Evolutionary conservation across 2,329 filamentous ascomycete genomes (phyloP), one percentile per base, ranked within the genome.

Genomic region (Fusarium coicis): DNA sequence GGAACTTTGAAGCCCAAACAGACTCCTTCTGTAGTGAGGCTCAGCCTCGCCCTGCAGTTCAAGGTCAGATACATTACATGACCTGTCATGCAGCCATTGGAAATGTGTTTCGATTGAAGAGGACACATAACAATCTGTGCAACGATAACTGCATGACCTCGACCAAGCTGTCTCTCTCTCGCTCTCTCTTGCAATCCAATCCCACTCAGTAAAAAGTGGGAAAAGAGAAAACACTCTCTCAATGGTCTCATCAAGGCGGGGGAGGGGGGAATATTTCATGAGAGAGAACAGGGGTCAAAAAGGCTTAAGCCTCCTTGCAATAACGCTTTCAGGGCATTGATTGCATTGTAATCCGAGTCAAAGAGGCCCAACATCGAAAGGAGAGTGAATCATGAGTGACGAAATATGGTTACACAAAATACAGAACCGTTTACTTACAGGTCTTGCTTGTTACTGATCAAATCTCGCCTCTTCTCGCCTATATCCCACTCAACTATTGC

Each of bases 251-350:
- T 53, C 16, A 9, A 66, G 42, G 68, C 52, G 61, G 68, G 61
- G 61, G 61, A 67, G 66, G 66, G 66, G 52, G 43, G 8, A 21
- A 43, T 30, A 32, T 49, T 39, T 49, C 39, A 61, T 65, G 54
- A 56, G 44, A 49, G 62, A 19, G n/a, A 71, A 62, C 68, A 71
- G 55, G 68, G 68, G 57, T 47, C 46, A 49, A 52, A 15, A 36
- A 37, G 54, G 26, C 60, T 47, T 28, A 62, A 47, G 34, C 26
- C 28, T 40, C 47, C 16, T 36, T 65, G 47, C 34, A 37, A 58
- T n/a, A 26, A 47, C 42, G 30, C 19, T 19, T 32, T 28, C 40
- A 49, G 32, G 42, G 32, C 56, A 59, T 42, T 42, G 39, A 9
- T 37, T 37, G 36, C 36, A n/a, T 57, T 36, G 26, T 34, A 7